Evolutionary conservation across 129 eudicot genomes (phyloP).

Genomic region (Chrysanthemum makinoi): DNA sequence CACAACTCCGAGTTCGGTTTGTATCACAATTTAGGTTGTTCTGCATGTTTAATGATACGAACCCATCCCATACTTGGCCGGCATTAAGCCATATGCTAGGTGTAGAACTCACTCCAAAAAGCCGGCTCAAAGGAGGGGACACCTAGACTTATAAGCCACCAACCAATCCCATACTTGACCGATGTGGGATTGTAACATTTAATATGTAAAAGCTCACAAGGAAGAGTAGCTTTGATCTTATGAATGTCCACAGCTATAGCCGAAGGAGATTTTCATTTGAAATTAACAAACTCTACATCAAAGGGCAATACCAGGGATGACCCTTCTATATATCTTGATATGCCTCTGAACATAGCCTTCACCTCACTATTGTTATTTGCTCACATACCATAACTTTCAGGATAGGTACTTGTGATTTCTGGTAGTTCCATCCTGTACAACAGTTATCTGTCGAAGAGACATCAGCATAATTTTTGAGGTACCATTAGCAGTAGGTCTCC

Average conservation of each 20-base stretch:
- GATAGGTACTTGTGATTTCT: neutral
- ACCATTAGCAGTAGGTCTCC: neutral
- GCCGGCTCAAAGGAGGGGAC: too few species aligned
- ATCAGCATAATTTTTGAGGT: neutral
- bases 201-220: neutral
- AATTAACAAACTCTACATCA: too few species aligned
- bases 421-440: neutral
- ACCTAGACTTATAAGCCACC: too few species aligned
- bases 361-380: neutral
- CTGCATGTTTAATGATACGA: too few species aligned
- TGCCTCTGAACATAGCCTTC: neutral
- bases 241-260: neutral
- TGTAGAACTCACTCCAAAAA: too few species aligned
- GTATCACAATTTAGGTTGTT: too few species aligned
- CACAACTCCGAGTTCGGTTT: too few species aligned
- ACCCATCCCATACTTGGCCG: too few species aligned
- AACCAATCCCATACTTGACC: too few species aligned
- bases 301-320: too few species aligned
- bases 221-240: slow-evolving; percentile 9
- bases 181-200: neutral
- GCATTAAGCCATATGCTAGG: too few species aligned
- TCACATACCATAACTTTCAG: neutral
- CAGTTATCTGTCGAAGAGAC: neutral
- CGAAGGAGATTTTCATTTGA: too few species aligned
- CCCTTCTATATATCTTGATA: neutral